Base-by-base conservation (phyloP, 2,329 filamentous ascomycete species). In the Trichophyton verrucosum region DNA sequence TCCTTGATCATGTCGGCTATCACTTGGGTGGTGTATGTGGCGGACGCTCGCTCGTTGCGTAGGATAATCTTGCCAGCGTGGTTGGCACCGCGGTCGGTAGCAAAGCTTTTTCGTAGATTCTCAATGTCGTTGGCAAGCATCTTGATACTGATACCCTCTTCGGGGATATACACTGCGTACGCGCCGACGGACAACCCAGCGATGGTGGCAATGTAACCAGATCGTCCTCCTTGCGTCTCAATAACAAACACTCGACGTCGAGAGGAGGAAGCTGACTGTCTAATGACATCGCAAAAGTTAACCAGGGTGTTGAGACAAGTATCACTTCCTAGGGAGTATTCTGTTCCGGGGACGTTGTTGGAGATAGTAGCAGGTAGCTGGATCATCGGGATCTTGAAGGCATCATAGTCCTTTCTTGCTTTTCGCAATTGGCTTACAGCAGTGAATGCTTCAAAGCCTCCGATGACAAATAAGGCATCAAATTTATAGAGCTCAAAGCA, bases 311-410 rank as follows among this genome's bases (percentile, higher is more conserved):
- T 99, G 64, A 99, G 78, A 71, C 94, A 97, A 1, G 94, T 99
- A 70, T 99, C 94, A 36, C 91, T 96, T 49, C 94, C 94, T 53
- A 99, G 84, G 1, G 91, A 96, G 78, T 96, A 97, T 75, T 99
- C 94, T 0, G 92, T 96, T 44, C 94, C 94, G 0, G 94, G 94
- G 3, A 99, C 94, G 73, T 99, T 99, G 81, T 99, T 99, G 66
- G 90, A 96, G 67, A 99, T 92, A 8, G 94, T 99, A n/a, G 94
- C 94, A 0, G 94, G 94, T 27, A 99, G 81, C 47, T 96, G 82
- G 59, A 87, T 83, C 81, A 97, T 89, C 20, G 94, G 94, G 65
- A 99, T 96, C 74, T 89, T 91, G 71, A 99, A 88, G 1, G 88
- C 86, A 9, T 89, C 85, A 75, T 88, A 96, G 63, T 89, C 76